Conservation (phyloP, 805 yeast species). For the Torulaspora gathmanii region DNA sequence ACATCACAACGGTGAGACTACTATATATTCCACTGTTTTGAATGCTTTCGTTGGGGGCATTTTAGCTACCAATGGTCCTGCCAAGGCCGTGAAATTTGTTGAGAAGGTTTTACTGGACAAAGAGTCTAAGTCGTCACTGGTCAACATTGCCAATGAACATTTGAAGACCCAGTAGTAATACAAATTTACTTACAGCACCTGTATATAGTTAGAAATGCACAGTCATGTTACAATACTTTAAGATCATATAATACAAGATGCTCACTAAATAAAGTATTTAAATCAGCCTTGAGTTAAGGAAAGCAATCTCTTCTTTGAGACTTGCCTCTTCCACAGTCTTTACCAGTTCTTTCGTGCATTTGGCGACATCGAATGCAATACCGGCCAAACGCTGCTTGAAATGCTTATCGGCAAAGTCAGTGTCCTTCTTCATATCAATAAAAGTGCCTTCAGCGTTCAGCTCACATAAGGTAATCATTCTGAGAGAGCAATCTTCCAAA, state of each 20-base stretch:
- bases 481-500: constrained; percentile 74
- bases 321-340: constrained; percentile 95
- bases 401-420: constrained; percentile 76
- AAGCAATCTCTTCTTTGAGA: constrained; percentile 77
- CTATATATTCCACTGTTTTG: constrained; percentile 50
- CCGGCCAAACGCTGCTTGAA: constrained; percentile 94
- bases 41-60: constrained; percentile 68
- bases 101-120: constrained; percentile 44
- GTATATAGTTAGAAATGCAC: constrained; percentile 7
- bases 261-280: constrained; percentile 1
- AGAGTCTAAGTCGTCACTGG: constrained; percentile 18
- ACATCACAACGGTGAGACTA: constrained; percentile 51
- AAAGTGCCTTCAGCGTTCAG: constrained; percentile 32
- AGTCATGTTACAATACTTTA: background rate
- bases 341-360: constrained; percentile 91
- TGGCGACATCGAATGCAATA: constrained; percentile 92
- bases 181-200: constrained; percentile 4
- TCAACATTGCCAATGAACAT: constrained; percentile 16
- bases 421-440: constrained; percentile 40
- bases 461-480: constrained; percentile 72
- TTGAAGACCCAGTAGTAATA: constrained; percentile 2
- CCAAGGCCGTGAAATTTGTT: constrained; percentile 54
- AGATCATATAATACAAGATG: constrained; percentile 3
- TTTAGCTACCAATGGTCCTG: constrained; percentile 55
- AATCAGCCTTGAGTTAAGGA: constrained; percentile 60